Conservation (phyloP, 495 filamentous ascomycete genomes). For the Penicillium desertorum region DNA sequence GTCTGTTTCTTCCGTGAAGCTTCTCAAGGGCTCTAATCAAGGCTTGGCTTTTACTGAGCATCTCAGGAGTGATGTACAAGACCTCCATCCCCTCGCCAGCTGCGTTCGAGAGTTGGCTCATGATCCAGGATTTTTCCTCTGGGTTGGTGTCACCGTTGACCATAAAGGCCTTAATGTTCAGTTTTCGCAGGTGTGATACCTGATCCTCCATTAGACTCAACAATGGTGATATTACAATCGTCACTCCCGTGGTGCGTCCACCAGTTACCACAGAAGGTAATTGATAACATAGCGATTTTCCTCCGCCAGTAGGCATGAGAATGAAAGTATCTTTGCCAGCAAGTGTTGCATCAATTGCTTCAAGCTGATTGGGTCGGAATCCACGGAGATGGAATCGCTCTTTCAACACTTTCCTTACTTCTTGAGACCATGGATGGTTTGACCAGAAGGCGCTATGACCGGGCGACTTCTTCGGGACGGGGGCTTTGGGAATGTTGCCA, state of each 20-base stretch:
- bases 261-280: conserved; percentile 81
- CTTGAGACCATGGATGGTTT: conserved; percentile 73
- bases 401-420: conserved; percentile 74
- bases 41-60: conserved; percentile 75
- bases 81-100: conserved; percentile 73
- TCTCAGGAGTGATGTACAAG: conserved; percentile 94
- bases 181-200: conserved; percentile 70
- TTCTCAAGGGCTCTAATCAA: conserved; percentile 60
- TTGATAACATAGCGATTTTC: conserved; percentile 96
- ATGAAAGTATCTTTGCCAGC: conserved; percentile 86
- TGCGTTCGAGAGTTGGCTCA: conserved; percentile 55
- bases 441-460: conserved; percentile 40
- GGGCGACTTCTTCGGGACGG: conserved; percentile 36
- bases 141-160: conserved; percentile 71
- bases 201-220: conserved; percentile 97
- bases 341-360: conserved; percentile 93
- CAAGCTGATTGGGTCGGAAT: conserved; percentile 88
- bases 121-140: conserved; percentile 58
- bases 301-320: conserved; percentile 95
- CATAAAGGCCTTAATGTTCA: conserved; percentile 73
- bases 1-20: conserved; percentile 62
- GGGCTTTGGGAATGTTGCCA: conserved; percentile 44
- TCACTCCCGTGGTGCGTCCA: conserved; percentile 81
- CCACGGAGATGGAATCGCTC: conserved; percentile 79
- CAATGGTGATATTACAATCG: conserved; percentile 90